These are phyloP conservation scores for Galerina marginata DNA, from an alignment of 768 basidiomycete genomes.

Conservation along the genomic window DNA sequence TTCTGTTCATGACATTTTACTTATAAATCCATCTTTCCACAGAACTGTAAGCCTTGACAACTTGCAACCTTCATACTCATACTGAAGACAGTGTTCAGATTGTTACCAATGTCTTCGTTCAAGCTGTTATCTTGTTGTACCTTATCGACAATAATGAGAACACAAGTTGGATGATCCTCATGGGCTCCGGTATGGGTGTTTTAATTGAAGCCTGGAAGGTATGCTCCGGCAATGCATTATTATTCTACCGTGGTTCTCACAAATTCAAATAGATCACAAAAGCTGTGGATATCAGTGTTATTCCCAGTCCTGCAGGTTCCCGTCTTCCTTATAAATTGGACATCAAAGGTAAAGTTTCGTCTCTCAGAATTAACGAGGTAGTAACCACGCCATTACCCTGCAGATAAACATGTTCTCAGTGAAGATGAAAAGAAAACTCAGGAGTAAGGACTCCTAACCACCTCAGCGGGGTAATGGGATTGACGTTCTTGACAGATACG, in stretches of 20 bases:
- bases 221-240: conserved; percentile 4
- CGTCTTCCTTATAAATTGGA: conserved; percentile 78
- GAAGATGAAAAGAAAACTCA: conserved; percentile 99
- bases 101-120: conserved; percentile 93
- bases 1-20: neutral
- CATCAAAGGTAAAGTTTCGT: conserved; percentile 68
- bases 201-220: conserved; percentile 96
- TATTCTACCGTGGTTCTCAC: conserved; percentile 16
- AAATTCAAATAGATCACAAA: conserved; percentile 68
- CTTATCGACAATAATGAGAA: conserved; percentile 95
- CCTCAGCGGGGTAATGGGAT: conserved; percentile 6
- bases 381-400: conserved; percentile 5
- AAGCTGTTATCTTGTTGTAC: conserved; percentile 87
- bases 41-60: conserved; percentile 14
- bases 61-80: neutral
- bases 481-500: conserved; percentile 60
- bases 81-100: conserved; percentile 44
- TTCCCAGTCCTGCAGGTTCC: conserved; percentile 65
- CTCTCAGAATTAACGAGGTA: conserved; percentile 15
- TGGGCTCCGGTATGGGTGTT: conserved; percentile 83
- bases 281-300: conserved; percentile 85
- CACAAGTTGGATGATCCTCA: conserved; percentile 97
- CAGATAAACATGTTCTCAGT: conserved; percentile 94
- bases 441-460: conserved; percentile 60
- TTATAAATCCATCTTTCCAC: conserved; percentile 3